phyloP scores from a whole-genome alignment of 2,329 filamentous ascomycete genomes.

The Aspergillus sp. region DNA sequence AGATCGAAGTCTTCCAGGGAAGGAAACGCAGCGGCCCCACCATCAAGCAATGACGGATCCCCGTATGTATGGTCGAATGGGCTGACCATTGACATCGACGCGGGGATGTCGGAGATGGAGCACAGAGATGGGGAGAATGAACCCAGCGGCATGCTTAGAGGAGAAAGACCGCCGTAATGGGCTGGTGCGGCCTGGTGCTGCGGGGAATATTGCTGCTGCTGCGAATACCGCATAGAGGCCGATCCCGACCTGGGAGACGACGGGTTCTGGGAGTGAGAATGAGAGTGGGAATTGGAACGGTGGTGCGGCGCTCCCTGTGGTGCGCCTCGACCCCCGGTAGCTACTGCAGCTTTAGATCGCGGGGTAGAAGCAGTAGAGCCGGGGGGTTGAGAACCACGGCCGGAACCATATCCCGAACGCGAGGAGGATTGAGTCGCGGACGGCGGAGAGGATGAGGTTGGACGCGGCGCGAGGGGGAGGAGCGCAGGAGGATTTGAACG shows the following conservation, averaged over 20 bases:
- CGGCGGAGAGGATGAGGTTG: constrained; percentile 10
- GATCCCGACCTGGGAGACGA: neutral
- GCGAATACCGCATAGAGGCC: neutral
- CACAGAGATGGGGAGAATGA: constrained; percentile 10
- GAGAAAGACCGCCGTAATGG: neutral
- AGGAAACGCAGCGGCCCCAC: constrained; percentile 6
- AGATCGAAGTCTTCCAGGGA: constrained; percentile 11
- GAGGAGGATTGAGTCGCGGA: constrained; percentile 5
- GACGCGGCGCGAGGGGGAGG: constrained; percentile 22
- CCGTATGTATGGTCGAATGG: constrained; percentile 44
- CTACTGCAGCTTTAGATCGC: neutral
- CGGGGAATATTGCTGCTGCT: constrained; percentile 1
- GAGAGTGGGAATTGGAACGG: neutral
- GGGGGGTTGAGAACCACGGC: constrained; percentile 4
- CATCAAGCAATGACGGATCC: constrained; percentile 30
- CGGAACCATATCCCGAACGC: neutral
- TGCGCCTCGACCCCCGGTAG: constrained; percentile 7
- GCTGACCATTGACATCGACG: constrained; percentile 10
- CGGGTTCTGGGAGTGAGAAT: neutral
- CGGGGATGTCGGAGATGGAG: constrained; percentile 8
- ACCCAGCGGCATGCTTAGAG: constrained; percentile 4
- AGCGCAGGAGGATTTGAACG: constrained; percentile 14
- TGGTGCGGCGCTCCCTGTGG: constrained; percentile 8
- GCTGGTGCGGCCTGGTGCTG: neutral
- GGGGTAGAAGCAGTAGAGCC: neutral